Base-by-base conservation (phyloP, 2,329 filamentous ascomycete species). In the Trichocomaceae sp. region DNA sequence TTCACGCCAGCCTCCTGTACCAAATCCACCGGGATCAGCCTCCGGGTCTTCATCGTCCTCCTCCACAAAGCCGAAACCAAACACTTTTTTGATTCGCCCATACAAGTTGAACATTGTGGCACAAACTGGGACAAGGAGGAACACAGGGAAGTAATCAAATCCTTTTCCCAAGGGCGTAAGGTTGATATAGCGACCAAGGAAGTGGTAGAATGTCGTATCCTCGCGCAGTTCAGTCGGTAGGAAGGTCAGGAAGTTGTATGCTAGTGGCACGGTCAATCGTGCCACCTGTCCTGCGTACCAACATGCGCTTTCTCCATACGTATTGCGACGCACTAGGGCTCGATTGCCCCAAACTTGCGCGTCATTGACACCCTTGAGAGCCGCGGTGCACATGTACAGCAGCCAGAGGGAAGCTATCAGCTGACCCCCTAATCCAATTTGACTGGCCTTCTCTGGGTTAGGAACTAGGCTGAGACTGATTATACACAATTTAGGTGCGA, bases 321-420 rank as follows among this genome's bases (percentile, higher is more conserved):
- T 99, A 66, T 95, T 93, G 55, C 93, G 85, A 57, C 83, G 84
- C 47, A 97, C 92, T 5, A 99, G 78, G 0, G 93, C 92, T 33
- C 93, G 84, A 48, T 95, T 93, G 55, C 93, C 88, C 93, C 93
- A 99, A n/a, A 96, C 90, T 66, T 93, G 95, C 63, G 96, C 89
- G 67, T 96, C 90, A 13, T 86, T 90, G 65, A 99, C 85, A 7
- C 90, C 91, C 55, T 84, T 87, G 50, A 97, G 81, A 5, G 93
- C 90, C 47, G 90, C 90, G 13, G 87, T 79, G 69, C 88, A 95
- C 93, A 99, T 99, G 76, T 99, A 99, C 55, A 91, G 79, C 58
- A 99, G 85, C 93, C 93, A 99, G 13, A 83, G 76, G 2, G 90
- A 85, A 0, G 92, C 88, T 48, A 92, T 86, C 45, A 90, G 70